phyloP scores from a whole-genome alignment of 495 filamentous ascomycete species.

The Xylaria longipes region DNA sequence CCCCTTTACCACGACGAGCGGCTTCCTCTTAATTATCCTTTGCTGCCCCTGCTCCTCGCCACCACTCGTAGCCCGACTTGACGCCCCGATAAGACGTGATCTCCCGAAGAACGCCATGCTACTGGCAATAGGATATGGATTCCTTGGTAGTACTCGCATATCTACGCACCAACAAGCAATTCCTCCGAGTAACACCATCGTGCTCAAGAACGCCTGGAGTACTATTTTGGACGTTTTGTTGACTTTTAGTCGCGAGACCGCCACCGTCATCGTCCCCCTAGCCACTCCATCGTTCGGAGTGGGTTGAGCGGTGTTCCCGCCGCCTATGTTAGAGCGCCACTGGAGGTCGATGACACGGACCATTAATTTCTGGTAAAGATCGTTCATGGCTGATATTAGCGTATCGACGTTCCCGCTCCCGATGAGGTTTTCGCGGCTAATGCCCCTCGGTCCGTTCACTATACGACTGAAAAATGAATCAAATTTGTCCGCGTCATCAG shows the following conservation, averaged over 20 bases:
- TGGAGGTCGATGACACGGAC: not conserved
- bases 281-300: not conserved
- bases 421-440: not conserved
- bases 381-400: not conserved
- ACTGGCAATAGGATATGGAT: conserved; percentile 15
- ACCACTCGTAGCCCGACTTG: not conserved
- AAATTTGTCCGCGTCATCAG: not conserved
- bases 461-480: not conserved
- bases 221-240: conserved; percentile 1
- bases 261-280: not conserved
- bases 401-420: not conserved
- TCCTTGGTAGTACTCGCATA: not conserved
- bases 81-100: not conserved
- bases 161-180: conserved; percentile 13
- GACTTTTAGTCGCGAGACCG: not conserved
- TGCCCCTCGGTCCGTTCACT: not conserved
- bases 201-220: not conserved
- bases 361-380: conserved; percentile 2
- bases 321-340: not conserved
- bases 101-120: conserved; percentile 6
- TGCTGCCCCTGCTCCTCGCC: not conserved
- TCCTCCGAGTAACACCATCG: conserved; percentile 8
- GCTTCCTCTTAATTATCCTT: not conserved
- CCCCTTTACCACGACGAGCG: not conserved
- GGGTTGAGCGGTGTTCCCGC: not conserved